Conservation (phyloP, 164 flowering plant genomes). For the Nelumbo lutea region DNA sequence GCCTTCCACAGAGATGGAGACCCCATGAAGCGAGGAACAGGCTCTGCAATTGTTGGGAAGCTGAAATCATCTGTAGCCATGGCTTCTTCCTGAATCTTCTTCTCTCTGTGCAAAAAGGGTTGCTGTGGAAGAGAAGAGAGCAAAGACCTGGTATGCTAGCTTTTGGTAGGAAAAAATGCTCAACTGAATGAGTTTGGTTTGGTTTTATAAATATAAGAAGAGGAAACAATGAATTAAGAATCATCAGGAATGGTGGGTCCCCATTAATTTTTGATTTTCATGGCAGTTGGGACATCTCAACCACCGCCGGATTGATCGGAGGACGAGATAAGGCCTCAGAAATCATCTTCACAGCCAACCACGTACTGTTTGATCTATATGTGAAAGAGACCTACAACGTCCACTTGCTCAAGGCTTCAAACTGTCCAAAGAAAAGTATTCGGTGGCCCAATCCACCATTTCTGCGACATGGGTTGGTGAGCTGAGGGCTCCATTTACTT, state of each 20-base stretch:
- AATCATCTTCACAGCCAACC: conserved; percentile 3
- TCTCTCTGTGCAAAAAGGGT: not conserved
- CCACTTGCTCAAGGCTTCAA: conserved; percentile 6
- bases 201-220: conserved; percentile 1
- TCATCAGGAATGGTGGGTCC: conserved; percentile 2
- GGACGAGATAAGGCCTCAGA: not conserved
- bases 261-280: conserved; percentile 2
- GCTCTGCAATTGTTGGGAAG: conserved; percentile 34
- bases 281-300: conserved; percentile 23
- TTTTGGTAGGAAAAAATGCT: conserved; percentile 1
- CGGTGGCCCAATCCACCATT: conserved; percentile 14
- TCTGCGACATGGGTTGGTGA: too few relatives aligned
- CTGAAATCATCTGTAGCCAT: conserved; percentile 42
- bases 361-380: conserved; percentile 3
- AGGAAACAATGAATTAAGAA: not conserved
- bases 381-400: conserved; percentile 18
- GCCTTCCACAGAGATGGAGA: conserved; percentile 45
- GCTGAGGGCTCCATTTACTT: too few relatives aligned
- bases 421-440: conserved; percentile 11
- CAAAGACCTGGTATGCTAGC: too few relatives aligned
- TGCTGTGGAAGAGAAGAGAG: not conserved
- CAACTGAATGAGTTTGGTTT: conserved; percentile 5
- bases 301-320: conserved; percentile 20
- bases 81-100: conserved; percentile 1
- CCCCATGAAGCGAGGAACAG: conserved; percentile 10